Evolutionary conservation across 2,329 filamentous ascomycete species (phyloP).

Genomic region (Leptodontidium sp.): DNA sequence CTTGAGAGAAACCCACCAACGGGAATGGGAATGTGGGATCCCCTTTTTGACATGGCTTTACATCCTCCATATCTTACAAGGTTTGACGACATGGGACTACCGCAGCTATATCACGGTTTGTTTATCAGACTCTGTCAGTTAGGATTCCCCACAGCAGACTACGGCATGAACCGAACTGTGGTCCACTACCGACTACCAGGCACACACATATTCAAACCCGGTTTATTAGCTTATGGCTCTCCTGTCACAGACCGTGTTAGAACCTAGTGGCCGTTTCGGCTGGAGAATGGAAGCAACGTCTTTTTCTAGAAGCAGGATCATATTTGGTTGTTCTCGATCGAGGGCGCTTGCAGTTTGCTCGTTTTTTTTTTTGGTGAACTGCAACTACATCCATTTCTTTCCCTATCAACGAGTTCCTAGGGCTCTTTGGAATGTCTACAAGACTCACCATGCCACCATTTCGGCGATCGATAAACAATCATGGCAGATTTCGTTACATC

Average conservation of each 20-base stretch:
- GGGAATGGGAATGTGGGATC: background rate
- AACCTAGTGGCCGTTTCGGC: background rate
- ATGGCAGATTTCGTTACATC: too few species aligned
- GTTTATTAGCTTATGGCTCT: background rate
- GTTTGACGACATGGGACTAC: background rate
- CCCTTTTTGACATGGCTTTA: background rate
- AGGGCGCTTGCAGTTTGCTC: background rate
- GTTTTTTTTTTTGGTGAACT: too few species aligned
- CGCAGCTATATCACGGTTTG: background rate
- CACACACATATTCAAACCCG: slow-evolving; percentile 7
- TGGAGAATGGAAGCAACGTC: background rate
- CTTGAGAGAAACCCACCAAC: background rate
- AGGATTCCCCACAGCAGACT: background rate
- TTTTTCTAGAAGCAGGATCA: background rate
- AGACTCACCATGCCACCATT: too few species aligned
- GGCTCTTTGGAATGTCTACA: too few species aligned
- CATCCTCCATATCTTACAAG: background rate
- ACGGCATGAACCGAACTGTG: slow-evolving; percentile 10
- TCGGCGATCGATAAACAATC: too few species aligned
- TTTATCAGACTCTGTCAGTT: background rate
- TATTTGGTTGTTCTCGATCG: background rate
- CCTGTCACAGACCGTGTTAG: background rate
- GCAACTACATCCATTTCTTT: too few species aligned
- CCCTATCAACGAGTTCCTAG: too few species aligned
- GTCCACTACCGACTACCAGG: background rate